Conservation (phyloP, 805 yeast genomes). For the Saturnispora zaruensis region DNA sequence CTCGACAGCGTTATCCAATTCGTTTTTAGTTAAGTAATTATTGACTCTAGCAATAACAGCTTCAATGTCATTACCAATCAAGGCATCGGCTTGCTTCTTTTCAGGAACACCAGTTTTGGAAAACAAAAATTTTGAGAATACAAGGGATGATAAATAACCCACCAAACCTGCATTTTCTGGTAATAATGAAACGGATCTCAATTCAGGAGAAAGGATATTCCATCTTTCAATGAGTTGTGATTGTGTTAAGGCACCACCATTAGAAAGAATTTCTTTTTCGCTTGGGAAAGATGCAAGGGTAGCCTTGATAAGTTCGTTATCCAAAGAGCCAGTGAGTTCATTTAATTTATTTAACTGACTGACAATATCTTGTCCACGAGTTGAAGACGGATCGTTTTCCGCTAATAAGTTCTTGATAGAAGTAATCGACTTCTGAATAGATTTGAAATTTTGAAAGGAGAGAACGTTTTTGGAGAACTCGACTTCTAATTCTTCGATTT, state of each 20-base stretch:
- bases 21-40: constrained; percentile 61
- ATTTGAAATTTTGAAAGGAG: constrained; percentile 29
- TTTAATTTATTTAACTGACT: constrained; percentile 30
- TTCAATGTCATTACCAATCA: constrained; percentile 72
- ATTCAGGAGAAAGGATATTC: constrained; percentile 72
- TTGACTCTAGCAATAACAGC: constrained; percentile 81
- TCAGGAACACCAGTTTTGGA: constrained; percentile 69
- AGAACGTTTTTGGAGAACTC: constrained; percentile 36
- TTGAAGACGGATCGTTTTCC: constrained; percentile 30
- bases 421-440: constrained; percentile 37
- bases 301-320: constrained; percentile 27
- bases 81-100: constrained; percentile 23
- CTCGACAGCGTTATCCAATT: constrained; percentile 82
- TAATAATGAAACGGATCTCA: constrained; percentile 77
- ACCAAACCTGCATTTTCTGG: constrained; percentile 95
- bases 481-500: constrained; percentile 47
- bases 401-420: constrained; percentile 33
- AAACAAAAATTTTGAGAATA: constrained; percentile 69
- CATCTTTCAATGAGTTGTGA: constrained; percentile 76
- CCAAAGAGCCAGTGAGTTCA: constrained; percentile 31
- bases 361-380: constrained; percentile 42
- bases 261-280: constrained; percentile 29
- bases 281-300: constrained; percentile 41
- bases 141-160: constrained; percentile 76
- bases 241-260: constrained; percentile 60